Percentiles rank a stretch among this genome's conserved stretches.
Evolutionary conservation across 108 stramenopile genomes (phyloP).

Genomic region (Aurantiochytrium sp.): DNA sequence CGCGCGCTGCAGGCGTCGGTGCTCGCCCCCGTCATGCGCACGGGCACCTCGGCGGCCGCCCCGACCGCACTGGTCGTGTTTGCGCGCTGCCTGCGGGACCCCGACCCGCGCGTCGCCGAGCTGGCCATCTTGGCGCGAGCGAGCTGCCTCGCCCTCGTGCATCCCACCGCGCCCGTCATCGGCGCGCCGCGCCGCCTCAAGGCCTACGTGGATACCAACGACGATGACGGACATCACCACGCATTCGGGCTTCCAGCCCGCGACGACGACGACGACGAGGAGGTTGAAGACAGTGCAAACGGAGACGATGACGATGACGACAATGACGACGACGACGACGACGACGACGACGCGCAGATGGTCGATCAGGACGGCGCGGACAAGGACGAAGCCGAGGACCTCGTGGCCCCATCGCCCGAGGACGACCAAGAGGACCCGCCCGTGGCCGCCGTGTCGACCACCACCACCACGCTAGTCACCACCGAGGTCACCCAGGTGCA

Average conservation of each 20-base stretch:
- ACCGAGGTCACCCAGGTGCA: too few relatives aligned
- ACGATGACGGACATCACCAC: background rate
- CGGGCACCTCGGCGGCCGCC: background rate
- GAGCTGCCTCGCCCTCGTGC: background rate
- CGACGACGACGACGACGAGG: background rate
- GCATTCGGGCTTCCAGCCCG: background rate
- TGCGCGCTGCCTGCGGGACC: background rate
- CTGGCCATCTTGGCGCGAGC: background rate
- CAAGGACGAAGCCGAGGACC: slow-evolving; percentile 1
- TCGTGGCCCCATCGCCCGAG: too few relatives aligned
- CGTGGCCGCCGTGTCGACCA: too few relatives aligned
- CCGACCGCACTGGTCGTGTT: background rate
- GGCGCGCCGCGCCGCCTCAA: background rate
- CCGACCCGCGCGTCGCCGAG: background rate
- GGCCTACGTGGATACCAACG: background rate
- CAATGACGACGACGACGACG: background rate
- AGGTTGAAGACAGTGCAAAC: background rate
- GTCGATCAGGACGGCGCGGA: background rate
- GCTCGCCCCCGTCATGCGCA: background rate
- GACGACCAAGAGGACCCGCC: too few relatives aligned
- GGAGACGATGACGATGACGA: background rate
- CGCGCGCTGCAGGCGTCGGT: background rate
- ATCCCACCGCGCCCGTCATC: background rate
- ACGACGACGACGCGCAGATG: background rate
- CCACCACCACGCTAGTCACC: too few relatives aligned